Conservation (phyloP, 371 early-diverging fungal genomes). For the Mucor sp. region DNA sequence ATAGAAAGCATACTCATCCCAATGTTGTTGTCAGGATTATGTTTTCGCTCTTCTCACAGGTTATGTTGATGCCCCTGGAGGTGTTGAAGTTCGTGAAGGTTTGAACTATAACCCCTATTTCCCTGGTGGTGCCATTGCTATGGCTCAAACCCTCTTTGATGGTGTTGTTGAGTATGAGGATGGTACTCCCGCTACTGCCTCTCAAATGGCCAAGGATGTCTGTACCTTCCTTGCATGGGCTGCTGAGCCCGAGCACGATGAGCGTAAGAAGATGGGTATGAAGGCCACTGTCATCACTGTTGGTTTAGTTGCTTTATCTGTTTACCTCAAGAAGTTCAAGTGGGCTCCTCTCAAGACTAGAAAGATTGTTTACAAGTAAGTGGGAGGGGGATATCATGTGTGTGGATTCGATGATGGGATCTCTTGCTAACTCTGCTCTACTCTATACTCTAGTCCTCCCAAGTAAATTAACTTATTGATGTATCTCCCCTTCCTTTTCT, state of each 20-base stretch:
- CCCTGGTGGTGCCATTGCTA: conserved; percentile 98
- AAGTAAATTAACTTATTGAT: conserved; percentile 15
- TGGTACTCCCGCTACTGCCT: conserved; percentile 94
- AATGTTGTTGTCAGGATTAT: conserved; percentile 72
- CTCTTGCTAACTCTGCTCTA: not conserved
- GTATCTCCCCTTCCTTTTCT: not conserved
- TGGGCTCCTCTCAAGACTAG: conserved; percentile 80
- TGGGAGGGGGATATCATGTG: not conserved
- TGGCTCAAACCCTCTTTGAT: conserved; percentile 95
- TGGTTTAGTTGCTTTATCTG: conserved; percentile 61
- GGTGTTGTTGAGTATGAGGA: conserved; percentile 97
- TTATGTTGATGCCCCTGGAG: conserved; percentile 95
- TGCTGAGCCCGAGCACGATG: conserved; percentile 96
- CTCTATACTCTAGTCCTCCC: conserved; percentile 17
- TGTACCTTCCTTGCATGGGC: conserved; percentile 94
- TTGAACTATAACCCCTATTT: conserved; percentile 98
- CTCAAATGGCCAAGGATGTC: conserved; percentile 99
- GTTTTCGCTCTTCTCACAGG: conserved; percentile 95
- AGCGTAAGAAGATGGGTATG: conserved; percentile 95
- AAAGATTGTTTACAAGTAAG: conserved; percentile 79
- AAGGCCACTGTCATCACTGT: conserved; percentile 78
- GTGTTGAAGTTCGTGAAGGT: conserved; percentile 93
- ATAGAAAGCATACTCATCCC: not conserved
- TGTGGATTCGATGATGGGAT: not conserved
- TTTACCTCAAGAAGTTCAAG: conserved; percentile 82